Base-by-base conservation (phyloP, 2,329 filamentous ascomycete genomes). In the Didymella glomerata region DNA sequence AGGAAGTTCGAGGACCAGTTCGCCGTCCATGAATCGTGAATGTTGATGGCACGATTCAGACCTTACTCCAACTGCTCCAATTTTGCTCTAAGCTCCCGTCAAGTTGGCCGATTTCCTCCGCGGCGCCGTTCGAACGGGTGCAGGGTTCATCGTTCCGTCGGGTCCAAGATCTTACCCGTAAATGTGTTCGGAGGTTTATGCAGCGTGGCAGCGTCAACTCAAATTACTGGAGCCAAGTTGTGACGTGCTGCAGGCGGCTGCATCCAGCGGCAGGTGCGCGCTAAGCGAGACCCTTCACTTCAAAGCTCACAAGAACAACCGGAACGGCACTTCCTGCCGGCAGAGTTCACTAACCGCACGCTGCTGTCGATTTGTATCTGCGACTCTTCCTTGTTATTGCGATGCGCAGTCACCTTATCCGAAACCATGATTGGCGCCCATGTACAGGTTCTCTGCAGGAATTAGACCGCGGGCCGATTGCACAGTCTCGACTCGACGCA, bases 21-120 rank as follows among this genome's bases (percentile, higher is more conserved):
- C 40, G 20, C 10, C 22, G 16, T 27, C 14, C 13, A 9, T 27
- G 24, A 44, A n/a, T n/a, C 14, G n/a, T n/a, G 14, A n/a, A 27
- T 27, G 41, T 8, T 27, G 6, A 27, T 10, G 22, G 16, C 14
- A 25, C 11, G 41, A 25, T 27, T 27, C 41, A 27, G 22, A 24
- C 6, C 25, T 10, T 24, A 40, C 46, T 51, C 32, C 47, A 57
- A 57, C 13, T 46, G 25, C 53, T 30, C 27, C 47, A 40, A 46
- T 18, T 36, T 36, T 36, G 24, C 42, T 38, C 27, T 36, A 28
- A 32, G 4, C 16, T 32, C 30, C 30, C 30, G 11, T 32, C 30
- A 16, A 24, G 13, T 48, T 52, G 54, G 54, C 54, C 54, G 54
- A 57, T 25, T 30, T 51, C 14, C 27, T 52, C 54, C 54, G 54